A percentile compares a stretch with the other conserved stretches of the same genome.
Conservation (phyloP, 129 eudicot species). For the Ambrosia trifida region DNA sequence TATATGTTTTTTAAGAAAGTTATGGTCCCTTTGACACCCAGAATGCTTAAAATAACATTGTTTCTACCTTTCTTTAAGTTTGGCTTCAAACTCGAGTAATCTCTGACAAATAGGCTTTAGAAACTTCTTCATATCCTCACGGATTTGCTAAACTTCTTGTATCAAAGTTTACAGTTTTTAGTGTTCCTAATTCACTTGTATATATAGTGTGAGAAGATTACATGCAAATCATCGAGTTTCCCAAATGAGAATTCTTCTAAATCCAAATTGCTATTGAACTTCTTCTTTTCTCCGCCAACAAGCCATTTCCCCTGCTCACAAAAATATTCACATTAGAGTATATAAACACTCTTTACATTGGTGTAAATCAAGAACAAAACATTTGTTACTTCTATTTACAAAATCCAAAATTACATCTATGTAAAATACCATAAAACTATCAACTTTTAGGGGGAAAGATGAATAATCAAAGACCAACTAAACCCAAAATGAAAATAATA, state of each 20-base stretch:
- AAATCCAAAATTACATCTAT: too few relatives aligned
- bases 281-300: constrained; percentile 72
- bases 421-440: too few relatives aligned
- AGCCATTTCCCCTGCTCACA: too few relatives aligned
- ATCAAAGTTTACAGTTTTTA: neutral
- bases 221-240: constrained; percentile 95
- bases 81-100: constrained; percentile 60
- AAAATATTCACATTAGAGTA: too few relatives aligned
- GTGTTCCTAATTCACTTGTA: neutral
- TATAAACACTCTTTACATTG: too few relatives aligned
- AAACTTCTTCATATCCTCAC: constrained; percentile 58
- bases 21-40: constrained; percentile 20
- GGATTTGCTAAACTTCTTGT: constrained; percentile 48
- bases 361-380: too few relatives aligned
- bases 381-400: too few relatives aligned
- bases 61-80: constrained; percentile 64
- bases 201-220: constrained; percentile 27
- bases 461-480: too few relatives aligned
- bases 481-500: too few relatives aligned
- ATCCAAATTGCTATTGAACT: constrained; percentile 69
- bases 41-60: neutral
- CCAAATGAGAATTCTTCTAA: constrained; percentile 86
- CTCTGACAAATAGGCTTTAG: constrained; percentile 69
- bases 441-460: too few relatives aligned
- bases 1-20: constrained; percentile 22